Evolutionary conservation across 306 rosid genomes (phyloP).

Genomic region (Casuarina equisetifolia): DNA sequence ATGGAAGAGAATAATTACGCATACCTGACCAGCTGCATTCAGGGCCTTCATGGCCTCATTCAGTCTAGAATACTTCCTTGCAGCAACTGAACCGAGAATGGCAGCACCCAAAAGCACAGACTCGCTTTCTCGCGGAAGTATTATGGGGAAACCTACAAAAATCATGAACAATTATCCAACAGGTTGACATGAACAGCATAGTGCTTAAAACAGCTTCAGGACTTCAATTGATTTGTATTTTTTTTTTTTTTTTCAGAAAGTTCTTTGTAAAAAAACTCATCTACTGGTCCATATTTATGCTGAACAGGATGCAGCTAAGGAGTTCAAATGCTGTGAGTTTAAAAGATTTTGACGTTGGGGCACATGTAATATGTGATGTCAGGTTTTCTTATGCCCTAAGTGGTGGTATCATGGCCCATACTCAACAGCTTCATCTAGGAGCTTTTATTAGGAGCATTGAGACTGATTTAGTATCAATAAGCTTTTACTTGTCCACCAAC

Average conservation of each 20-base stretch:
- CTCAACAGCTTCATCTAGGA: neutral
- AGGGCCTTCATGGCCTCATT: conserved; percentile 86
- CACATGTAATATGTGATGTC: neutral
- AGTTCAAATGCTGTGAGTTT: neutral
- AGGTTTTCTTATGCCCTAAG: neutral
- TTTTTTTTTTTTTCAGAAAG: neutral
- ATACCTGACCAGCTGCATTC: conserved; percentile 90
- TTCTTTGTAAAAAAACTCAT: neutral
- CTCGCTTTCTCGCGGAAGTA: conserved; percentile 93
- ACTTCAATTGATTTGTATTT: conserved; percentile 3
- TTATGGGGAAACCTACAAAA: conserved; percentile 75
- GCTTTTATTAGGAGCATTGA: neutral
- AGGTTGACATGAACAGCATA: neutral
- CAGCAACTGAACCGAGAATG: conserved; percentile 89
- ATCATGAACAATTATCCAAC: neutral
- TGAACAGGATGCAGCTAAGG: neutral
- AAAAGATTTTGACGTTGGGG: neutral
- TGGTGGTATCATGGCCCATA: neutral
- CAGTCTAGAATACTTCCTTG: conserved; percentile 63
- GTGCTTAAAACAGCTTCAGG: neutral
- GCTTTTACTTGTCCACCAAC: neutral
- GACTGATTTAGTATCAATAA: neutral
- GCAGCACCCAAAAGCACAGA: conserved; percentile 97
- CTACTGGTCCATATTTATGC: neutral
- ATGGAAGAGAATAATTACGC: conserved; percentile 25